Evolutionary conservation across 23 red algal species (phyloP).

Genomic region (Gracilaria gracilis): DNA sequence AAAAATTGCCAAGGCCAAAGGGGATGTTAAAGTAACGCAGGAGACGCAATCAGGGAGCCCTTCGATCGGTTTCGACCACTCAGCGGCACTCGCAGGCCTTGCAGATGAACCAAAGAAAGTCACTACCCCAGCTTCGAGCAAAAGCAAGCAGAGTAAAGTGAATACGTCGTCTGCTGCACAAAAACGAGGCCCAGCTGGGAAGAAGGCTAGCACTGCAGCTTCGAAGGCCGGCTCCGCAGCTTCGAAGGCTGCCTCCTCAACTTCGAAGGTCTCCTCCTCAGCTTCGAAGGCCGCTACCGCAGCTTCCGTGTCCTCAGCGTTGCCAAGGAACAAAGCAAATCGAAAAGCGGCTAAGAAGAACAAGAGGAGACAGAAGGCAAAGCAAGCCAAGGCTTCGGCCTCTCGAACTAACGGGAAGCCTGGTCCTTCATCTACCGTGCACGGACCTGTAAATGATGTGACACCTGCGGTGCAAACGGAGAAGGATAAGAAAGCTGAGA

Average conservation of each 20-base stretch:
- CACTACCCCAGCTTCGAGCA: neutral
- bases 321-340: slow-evolving; percentile 62
- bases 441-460: neutral
- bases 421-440: neutral
- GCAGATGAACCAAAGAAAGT: neutral
- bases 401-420: neutral
- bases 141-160: neutral
- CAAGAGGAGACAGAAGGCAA: slow-evolving; percentile 58
- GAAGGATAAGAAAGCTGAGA: neutral
- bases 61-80: slow-evolving; percentile 49
- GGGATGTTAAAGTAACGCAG: neutral
- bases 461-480: neutral
- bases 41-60: neutral
- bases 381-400: slow-evolving; percentile 15
- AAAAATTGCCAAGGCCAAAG: slow-evolving; percentile 17
- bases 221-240: slow-evolving; percentile 16
- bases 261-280: slow-evolving; percentile 12
- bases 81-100: slow-evolving; percentile 60
- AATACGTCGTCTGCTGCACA: neutral
- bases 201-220: neutral
- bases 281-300: slow-evolving; percentile 18
- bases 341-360: slow-evolving; percentile 54
- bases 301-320: slow-evolving; percentile 21
- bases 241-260: slow-evolving; percentile 22
- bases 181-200: neutral